Conservation (phyloP, 129 eudicot genomes). For the Chrysanthemum seticuspe region DNA sequence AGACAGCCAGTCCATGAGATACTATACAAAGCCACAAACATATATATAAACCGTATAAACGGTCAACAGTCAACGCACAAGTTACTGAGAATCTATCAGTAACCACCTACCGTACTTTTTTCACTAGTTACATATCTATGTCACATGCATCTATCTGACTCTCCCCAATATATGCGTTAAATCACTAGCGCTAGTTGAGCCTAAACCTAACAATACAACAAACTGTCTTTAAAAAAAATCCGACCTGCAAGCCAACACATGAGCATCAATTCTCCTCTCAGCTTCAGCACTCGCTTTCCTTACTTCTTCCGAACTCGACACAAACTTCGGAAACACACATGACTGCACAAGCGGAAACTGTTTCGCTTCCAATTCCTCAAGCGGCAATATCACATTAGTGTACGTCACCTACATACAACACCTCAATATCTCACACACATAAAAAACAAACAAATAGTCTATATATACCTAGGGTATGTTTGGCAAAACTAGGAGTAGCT, state of each 20-base stretch:
- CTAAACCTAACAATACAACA: slow-evolving; percentile 9
- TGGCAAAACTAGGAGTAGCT: too few species aligned
- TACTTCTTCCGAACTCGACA: slow-evolving; percentile 69
- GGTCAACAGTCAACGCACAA: too few species aligned
- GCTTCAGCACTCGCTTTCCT: slow-evolving; percentile 94
- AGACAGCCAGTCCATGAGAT: too few species aligned
- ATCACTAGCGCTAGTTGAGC: neutral
- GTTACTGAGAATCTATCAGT: too few species aligned
- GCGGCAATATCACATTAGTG: slow-evolving; percentile 54
- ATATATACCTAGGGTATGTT: neutral
- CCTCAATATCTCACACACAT: neutral
- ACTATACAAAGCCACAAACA: too few species aligned
- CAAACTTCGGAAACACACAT: slow-evolving; percentile 79
- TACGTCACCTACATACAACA: slow-evolving; percentile 56
- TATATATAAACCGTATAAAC: too few species aligned
- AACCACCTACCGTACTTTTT: too few species aligned
- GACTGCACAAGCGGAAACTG: slow-evolving; percentile 87
- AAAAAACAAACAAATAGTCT: slow-evolving; percentile 1
- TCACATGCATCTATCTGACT: too few species aligned
- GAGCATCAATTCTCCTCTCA: slow-evolving; percentile 74
- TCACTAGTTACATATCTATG: too few species aligned
- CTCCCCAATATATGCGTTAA: too few species aligned
- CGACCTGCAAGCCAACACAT: slow-evolving; percentile 72
- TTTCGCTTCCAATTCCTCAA: slow-evolving; percentile 79
- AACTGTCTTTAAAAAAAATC: slow-evolving; percentile 9